Base-by-base conservation (phyloP, 345 rosid species). In the Lepidium sativum region DNA sequence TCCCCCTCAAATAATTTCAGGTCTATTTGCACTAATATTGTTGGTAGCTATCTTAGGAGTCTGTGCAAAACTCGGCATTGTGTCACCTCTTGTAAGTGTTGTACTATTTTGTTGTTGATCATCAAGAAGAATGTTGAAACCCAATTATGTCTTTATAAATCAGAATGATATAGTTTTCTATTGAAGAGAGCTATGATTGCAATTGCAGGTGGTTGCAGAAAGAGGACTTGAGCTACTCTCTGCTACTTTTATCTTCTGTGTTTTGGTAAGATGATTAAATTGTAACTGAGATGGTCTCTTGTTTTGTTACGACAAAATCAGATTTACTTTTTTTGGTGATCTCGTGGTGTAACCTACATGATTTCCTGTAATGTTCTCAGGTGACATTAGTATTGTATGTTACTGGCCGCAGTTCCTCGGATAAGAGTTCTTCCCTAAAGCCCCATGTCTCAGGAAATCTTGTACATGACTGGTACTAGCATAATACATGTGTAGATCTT, bases 151-250 rank as follows among this genome's bases (percentile, higher is more conserved):
- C 6, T 15, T 23, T 40, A 9, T 47, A 34, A 34, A 56, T 12
- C 45, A 6, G 41, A 47, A 49, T 34, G 14, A 32, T 33, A 17
- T n/a, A 17, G 8, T 11, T 21, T 16, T 57, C 1, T 27, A 17
- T 15, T 23, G 4, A 7, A 17, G 27, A 16, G 40, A 21, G 25
- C 23, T 21, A 9, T 39, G 59, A 37, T 31, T 35, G 55, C 7
- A 15, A 32, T 15, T 63, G 75, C 77, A 87, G 99, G 84, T 79
- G 64, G 84, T 84, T 71, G 74, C 97, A 9, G 95, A 86, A 63
- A 82, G 86, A 79, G 97, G 97, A 53, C 77, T 87, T 52, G 86
- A 86, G 87, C 78, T 94, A 47, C 85, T 94, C 44, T 86, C 99
- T 1, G 69, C 95, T 49, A 82, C 96, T 44, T 81, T 83, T 60